Percentiles rank a stretch among this genome's conserved stretches.
phyloP scores from a whole-genome alignment of 495 filamentous ascomycete genomes.

The Cercophora newfieldiana region DNA sequence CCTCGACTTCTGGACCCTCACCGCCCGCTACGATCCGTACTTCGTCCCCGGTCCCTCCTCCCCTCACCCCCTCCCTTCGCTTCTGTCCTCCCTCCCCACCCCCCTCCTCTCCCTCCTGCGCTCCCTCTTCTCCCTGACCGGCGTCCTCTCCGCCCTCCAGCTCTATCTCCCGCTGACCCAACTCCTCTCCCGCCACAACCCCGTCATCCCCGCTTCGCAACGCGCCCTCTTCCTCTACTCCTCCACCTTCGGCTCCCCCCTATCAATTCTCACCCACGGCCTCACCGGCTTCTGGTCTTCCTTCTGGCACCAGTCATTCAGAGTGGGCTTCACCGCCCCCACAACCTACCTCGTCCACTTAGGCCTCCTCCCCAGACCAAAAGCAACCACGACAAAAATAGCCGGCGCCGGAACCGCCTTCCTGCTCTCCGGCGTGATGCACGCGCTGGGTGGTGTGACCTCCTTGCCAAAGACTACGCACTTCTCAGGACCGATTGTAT shows the following conservation, averaged over 20 bases:
- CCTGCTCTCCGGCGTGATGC: constrained; percentile 58
- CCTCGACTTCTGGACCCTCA: constrained; percentile 64
- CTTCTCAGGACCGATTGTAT: constrained; percentile 46
- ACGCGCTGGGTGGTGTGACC: constrained; percentile 58
- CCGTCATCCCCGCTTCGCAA: constrained; percentile 44
- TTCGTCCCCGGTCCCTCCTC: constrained; percentile 54
- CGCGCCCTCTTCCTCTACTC: constrained; percentile 67
- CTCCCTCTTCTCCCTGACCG: constrained; percentile 48
- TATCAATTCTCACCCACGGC: constrained; percentile 60
- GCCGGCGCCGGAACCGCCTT: constrained; percentile 47
- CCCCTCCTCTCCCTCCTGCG: constrained; percentile 50
- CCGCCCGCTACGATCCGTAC: constrained; percentile 74
- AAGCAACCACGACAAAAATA: background rate
- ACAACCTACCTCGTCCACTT: constrained; percentile 46
- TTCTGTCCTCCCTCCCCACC: constrained; percentile 44
- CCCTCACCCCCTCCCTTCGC: constrained; percentile 45
- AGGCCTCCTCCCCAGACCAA: background rate
- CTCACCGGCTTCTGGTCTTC: constrained; percentile 75
- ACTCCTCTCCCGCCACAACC: constrained; percentile 42
- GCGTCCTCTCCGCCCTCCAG: constrained; percentile 51
- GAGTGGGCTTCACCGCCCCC: constrained; percentile 65
- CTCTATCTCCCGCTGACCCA: constrained; percentile 48
- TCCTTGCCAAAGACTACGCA: constrained; percentile 48
- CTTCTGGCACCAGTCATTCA: constrained; percentile 91
- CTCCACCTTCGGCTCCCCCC: constrained; percentile 58